Evolutionary conservation across 2,329 filamentous ascomycete genomes (phyloP).

Genomic region (Xylaria sp.): DNA sequence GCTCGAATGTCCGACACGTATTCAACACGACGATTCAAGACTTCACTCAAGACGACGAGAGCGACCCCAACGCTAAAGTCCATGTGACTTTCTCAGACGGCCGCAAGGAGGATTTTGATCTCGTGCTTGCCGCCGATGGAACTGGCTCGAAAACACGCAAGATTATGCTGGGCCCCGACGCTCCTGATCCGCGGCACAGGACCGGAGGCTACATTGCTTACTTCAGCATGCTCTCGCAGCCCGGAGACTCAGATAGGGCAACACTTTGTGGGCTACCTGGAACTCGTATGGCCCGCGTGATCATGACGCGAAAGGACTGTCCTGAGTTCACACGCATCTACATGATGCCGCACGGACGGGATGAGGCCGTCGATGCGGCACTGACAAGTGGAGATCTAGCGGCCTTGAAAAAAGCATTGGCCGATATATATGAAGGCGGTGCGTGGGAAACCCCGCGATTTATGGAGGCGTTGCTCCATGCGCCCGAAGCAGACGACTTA

Average conservation of each 20-base stretch:
- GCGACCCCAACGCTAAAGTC: constrained; percentile 36
- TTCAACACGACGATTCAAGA: constrained; percentile 44
- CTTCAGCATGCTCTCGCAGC: constrained; percentile 41
- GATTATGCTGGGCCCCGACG: constrained; percentile 47
- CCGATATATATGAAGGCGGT: constrained; percentile 54
- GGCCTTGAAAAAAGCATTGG: constrained; percentile 53
- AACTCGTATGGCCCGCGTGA: constrained; percentile 5
- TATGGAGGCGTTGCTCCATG: constrained; percentile 49
- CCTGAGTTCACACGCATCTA: constrained; percentile 37
- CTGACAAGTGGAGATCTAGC: constrained; percentile 40
- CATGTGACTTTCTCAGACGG: constrained; percentile 55
- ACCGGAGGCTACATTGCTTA: constrained; percentile 44
- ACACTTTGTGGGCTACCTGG: constrained; percentile 29
- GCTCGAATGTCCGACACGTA: constrained; percentile 40
- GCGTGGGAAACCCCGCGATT: constrained; percentile 58
- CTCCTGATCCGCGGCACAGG: constrained; percentile 34
- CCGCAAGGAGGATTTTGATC: constrained; percentile 55
- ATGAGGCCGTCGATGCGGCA: constrained; percentile 25
- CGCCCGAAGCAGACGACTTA: constrained; percentile 53
- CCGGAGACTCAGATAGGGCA: constrained; percentile 23
- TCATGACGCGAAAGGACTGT: constrained; percentile 39
- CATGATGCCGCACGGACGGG: constrained; percentile 18
- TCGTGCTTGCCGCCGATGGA: constrained; percentile 66
- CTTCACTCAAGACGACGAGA: constrained; percentile 44
- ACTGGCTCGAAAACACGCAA: constrained; percentile 58